A percentile compares a stretch with the other conserved stretches of the same genome.
Evolutionary conservation across 257 asterid species (phyloP).

Genomic region (Nicotiana attenuata): DNA sequence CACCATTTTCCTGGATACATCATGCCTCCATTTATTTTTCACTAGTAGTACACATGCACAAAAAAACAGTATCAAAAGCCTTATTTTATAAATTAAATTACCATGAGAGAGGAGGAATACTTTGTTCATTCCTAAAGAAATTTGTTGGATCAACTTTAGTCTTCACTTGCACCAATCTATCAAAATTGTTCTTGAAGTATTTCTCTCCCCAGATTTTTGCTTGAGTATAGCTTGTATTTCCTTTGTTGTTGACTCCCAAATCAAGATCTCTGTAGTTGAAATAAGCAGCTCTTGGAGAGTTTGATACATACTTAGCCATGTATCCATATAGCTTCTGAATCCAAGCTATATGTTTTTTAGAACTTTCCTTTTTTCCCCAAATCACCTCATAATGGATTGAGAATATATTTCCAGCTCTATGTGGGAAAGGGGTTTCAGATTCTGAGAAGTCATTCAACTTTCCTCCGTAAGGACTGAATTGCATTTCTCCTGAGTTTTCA

Average conservation of each 20-base stretch:
- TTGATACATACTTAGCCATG: not conserved
- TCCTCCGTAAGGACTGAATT: conserved; percentile 5
- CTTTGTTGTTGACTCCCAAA: not conserved
- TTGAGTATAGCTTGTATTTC: not conserved
- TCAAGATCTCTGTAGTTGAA: conserved; percentile 9
- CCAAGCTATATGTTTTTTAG: not conserved
- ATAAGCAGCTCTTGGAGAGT: not conserved
- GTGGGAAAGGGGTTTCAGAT: not conserved
- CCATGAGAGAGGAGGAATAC: not conserved
- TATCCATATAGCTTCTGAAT: not conserved
- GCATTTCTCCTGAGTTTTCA: not conserved
- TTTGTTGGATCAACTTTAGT: not conserved
- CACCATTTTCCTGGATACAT: not conserved
- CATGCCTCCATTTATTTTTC: not conserved
- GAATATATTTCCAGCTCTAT: not conserved
- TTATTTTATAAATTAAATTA: not conserved
- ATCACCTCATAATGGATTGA: not conserved
- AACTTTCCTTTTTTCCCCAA: not conserved
- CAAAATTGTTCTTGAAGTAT: conserved; percentile 1
- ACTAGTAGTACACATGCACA: not conserved
- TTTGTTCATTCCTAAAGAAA: conserved; percentile 10
- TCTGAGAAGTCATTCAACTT: not conserved
- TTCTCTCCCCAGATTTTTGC: not conserved
- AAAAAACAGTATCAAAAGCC: not conserved
- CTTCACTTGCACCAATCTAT: not conserved